Evolutionary conservation across 1,139 yeast species (phyloP), one percentile per base, ranked within the genome.

Genomic region (Pichia kudriavzevii): DNA sequence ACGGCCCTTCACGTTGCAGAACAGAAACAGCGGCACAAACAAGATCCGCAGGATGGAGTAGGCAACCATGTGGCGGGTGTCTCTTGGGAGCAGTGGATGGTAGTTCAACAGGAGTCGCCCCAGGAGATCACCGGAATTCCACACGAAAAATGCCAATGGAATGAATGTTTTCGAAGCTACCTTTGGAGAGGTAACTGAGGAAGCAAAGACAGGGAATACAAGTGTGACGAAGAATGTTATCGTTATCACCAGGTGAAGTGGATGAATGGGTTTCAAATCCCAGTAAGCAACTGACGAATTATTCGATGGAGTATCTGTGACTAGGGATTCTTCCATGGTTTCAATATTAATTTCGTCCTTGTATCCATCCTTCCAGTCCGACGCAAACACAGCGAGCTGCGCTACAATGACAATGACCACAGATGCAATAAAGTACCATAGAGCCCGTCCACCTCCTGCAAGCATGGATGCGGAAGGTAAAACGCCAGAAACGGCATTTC

Each of bases 401-500:
- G 88, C 71, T 1, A 67, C 48, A 2, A 64, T 44, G 0, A 85
- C 69, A 2, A 87, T 70, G 11, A 75, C 51, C 21, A 83, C 68
- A 2, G 94, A 84, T 1, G 88, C 75, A 28, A 80, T 58, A 48
- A 82, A 83, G 56, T 83, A 81, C 5, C 75, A 55, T 43, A 79
- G 28, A 4, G 48, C 58, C 34, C 52, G 53, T 7, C 25, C 34
- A 14, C 79, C 69, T 1, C 88, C 73, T 1, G 74, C 34, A 32
- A 88, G 76, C 35, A 87, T 64, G 0, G 94, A 80, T 12, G 80
- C 58, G 0, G 95, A 76, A 1, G 97, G 97, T 33, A 88, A 62
- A 0, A 88, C 94, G 1, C 97, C 97, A 0, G 96, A 87, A 11
- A 88, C 64, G 0, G 95, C 95, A 57, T 91, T 95, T 1, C 98